Percentiles rank a stretch among this genome's conserved stretches.
Conservation (phyloP, 768 basidiomycete species). For the Calocybe indica region DNA sequence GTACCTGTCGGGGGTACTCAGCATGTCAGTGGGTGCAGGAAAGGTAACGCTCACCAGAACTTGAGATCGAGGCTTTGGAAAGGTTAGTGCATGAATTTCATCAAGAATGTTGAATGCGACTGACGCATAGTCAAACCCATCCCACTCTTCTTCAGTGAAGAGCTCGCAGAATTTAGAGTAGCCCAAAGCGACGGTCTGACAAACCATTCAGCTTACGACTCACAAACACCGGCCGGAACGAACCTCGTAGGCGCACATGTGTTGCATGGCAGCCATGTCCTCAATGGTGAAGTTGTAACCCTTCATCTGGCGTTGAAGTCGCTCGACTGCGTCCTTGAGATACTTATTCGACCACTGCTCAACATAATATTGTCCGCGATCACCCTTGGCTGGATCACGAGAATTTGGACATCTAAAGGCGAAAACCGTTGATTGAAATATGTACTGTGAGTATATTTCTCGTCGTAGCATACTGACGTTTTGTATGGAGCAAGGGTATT, state of each 20-base stretch:
- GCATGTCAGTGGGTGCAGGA: neutral
- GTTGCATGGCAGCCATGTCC: conserved; percentile 74
- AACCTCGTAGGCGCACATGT: conserved; percentile 83
- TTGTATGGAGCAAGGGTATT: conserved; percentile 84
- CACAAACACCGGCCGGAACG: conserved; percentile 7
- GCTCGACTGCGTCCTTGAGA: conserved; percentile 54
- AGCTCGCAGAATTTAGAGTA: conserved; percentile 89
- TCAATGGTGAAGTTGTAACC: conserved; percentile 61
- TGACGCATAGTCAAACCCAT: conserved; percentile 83
- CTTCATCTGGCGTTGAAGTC: conserved; percentile 52
- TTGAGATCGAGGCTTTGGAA: conserved; percentile 48
- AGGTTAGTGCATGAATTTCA: too few relatives aligned
- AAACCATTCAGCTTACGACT: neutral
- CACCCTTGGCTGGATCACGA: conserved; percentile 32
- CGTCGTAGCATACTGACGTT: conserved; percentile 37
- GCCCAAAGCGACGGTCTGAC: conserved; percentile 82
- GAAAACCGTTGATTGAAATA: neutral
- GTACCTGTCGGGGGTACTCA: conserved; percentile 38
- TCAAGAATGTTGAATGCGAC: conserved; percentile 15
- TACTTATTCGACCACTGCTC: conserved; percentile 67
- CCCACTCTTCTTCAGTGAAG: conserved; percentile 91
- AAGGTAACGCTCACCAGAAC: conserved; percentile 43
- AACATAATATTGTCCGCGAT: conserved; percentile 55
- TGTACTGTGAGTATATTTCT: neutral
- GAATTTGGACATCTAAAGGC: conserved; percentile 59